A percentile compares a stretch with the other conserved stretches of the same genome.
Evolutionary conservation across 2,329 filamentous ascomycete species (phyloP).

Genomic region (Aspergillus sp.): DNA sequence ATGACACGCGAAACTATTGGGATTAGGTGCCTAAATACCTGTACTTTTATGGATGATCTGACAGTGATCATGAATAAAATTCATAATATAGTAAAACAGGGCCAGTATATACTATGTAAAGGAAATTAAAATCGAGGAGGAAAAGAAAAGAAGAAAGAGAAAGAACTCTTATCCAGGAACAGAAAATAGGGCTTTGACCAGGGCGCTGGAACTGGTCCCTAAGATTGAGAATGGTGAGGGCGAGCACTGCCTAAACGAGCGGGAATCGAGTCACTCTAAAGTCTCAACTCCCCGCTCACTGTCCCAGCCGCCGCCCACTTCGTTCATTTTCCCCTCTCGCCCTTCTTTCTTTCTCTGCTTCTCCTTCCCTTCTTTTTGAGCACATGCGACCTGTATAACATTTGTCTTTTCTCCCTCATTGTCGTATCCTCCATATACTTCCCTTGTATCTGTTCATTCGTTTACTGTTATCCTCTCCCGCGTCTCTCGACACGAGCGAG

Average conservation of each 20-base stretch:
- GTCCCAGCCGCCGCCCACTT: slow-evolving; percentile 19
- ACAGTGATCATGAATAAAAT: neutral
- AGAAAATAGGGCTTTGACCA: neutral
- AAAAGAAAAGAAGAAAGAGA: neutral
- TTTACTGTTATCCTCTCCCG: slow-evolving; percentile 19
- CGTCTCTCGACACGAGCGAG: slow-evolving; percentile 16
- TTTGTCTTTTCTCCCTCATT: slow-evolving; percentile 22
- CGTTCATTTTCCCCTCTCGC: slow-evolving; percentile 20
- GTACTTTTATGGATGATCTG: neutral
- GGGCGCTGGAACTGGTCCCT: neutral
- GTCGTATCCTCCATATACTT: slow-evolving; percentile 11
- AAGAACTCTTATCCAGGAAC: neutral
- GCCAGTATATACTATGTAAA: neutral
- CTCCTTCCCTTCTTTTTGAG: slow-evolving; percentile 20
- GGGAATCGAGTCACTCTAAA: slow-evolving; percentile 1
- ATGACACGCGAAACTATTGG: too few relatives aligned
- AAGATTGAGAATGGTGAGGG: neutral
- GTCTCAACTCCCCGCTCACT: slow-evolving; percentile 14
- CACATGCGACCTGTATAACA: slow-evolving; percentile 29
- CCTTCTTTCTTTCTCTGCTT: slow-evolving; percentile 19
- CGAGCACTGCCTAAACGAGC: slow-evolving; percentile 13
- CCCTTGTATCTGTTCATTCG: slow-evolving; percentile 22
- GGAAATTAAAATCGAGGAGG: neutral
- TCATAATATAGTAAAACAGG: neutral
- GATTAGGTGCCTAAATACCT: neutral